phyloP scores from a whole-genome alignment of 2,329 filamentous ascomycete genomes.

The Fusarium verticillioides region DNA sequence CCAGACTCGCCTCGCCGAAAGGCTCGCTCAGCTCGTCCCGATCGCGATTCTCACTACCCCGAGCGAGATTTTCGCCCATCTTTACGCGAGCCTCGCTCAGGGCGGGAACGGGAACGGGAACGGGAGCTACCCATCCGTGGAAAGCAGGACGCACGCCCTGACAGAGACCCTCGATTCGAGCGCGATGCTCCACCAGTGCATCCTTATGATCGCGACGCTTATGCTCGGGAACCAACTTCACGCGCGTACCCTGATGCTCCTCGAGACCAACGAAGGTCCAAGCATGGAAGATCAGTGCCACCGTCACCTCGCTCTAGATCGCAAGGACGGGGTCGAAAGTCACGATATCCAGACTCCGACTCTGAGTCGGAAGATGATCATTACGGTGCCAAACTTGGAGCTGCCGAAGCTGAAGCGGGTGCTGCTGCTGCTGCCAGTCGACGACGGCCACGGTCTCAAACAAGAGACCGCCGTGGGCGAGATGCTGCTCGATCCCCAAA shows the following conservation, averaged over 20 bases:
- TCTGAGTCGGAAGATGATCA: constrained; percentile 35
- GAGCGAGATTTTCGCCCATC: constrained; percentile 14
- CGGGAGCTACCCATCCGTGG: constrained; percentile 18
- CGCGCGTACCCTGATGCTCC: constrained; percentile 5
- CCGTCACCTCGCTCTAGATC: constrained; percentile 26
- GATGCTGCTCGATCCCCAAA: constrained; percentile 26
- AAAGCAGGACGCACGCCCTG: constrained; percentile 15
- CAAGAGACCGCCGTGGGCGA: constrained; percentile 28
- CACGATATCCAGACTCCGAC: constrained; percentile 23
- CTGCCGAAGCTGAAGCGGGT: constrained; percentile 14
- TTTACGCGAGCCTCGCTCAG: constrained; percentile 19
- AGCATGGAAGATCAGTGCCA: constrained; percentile 21
- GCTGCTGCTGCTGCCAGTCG: constrained; percentile 16
- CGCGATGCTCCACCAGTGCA: constrained; percentile 10
- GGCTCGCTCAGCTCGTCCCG: constrained; percentile 28
- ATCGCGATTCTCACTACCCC: constrained; percentile 14
- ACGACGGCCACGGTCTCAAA: constrained; percentile 41
- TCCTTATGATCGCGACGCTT: constrained; percentile 20
- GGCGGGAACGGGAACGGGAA: constrained; percentile 20
- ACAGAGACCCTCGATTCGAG: constrained; percentile 20
- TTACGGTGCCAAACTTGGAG: constrained; percentile 5
- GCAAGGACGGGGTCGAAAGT: constrained; percentile 24
- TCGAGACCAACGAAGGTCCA: constrained; percentile 8
- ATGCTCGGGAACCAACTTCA: constrained; percentile 1
- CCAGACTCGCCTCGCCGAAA: constrained; percentile 36